Evolutionary conservation across 805 yeast genomes (phyloP).

Genomic region (Candida nanaspora): DNA sequence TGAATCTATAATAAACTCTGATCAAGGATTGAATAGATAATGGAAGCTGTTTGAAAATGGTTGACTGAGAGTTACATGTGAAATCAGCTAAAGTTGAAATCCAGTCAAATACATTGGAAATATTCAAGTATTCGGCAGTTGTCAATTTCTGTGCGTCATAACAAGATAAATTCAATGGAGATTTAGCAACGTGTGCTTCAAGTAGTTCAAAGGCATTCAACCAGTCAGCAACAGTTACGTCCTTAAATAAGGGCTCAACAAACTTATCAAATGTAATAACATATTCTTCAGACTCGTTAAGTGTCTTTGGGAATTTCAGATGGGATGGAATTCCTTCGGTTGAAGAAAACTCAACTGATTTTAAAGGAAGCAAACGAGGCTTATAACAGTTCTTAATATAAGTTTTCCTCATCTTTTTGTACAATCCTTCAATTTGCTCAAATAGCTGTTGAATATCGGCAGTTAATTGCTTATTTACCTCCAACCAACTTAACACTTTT

Average conservation of each 20-base stretch:
- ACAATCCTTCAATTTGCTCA: constrained; percentile 31
- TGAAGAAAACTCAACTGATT: constrained; percentile 33
- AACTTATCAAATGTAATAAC: constrained; percentile 58
- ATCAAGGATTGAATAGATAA: constrained; percentile 58
- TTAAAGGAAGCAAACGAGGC: constrained; percentile 40
- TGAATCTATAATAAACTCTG: constrained; percentile 60
- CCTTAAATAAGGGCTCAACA: constrained; percentile 47
- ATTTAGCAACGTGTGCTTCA: constrained; percentile 59
- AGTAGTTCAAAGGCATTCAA: constrained; percentile 62
- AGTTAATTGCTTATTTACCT: constrained; percentile 13
- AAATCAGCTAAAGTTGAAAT: constrained; percentile 48
- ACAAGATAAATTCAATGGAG: constrained; percentile 49
- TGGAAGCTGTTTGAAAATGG: constrained; percentile 45
- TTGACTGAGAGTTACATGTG: constrained; percentile 17
- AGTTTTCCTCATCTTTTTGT: constrained; percentile 58
- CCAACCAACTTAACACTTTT: constrained; percentile 20
- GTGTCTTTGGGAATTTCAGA: constrained; percentile 26
- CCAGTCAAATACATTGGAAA: constrained; percentile 69
- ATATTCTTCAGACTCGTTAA: constrained; percentile 50
- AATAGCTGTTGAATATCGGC: constrained; percentile 15
- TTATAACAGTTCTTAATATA: constrained; percentile 67
- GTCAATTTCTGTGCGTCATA: constrained; percentile 35
- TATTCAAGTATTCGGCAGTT: constrained; percentile 48
- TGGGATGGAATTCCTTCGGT: constrained; percentile 32
- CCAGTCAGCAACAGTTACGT: constrained; percentile 70